Evolutionary conservation across 1,139 yeast species (phyloP).

Genomic region (Sugiyamaella japonica): DNA sequence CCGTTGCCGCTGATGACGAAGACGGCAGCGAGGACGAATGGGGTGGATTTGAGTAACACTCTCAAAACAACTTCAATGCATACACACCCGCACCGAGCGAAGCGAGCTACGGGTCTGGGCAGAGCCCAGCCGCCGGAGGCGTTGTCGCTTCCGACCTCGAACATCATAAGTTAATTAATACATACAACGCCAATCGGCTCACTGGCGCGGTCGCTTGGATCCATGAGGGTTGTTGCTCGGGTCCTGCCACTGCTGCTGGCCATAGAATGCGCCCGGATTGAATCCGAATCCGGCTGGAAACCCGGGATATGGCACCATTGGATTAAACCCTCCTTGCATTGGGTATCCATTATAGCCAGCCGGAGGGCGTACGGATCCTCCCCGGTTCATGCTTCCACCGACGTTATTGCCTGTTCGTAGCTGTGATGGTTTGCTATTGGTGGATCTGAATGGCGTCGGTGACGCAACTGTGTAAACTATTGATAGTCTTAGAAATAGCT

Average conservation of each 20-base stretch:
- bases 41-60: slow-evolving; percentile 49
- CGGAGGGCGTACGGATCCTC: not conserved
- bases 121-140: slow-evolving; percentile 9
- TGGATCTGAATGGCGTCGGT: slow-evolving; percentile 8
- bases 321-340: slow-evolving; percentile 14
- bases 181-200: not conserved
- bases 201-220: slow-evolving; percentile 15
- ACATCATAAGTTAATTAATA: not conserved
- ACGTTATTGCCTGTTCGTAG: not conserved
- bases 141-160: too few relatives aligned
- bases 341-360: slow-evolving; percentile 4
- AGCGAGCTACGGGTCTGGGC: not conserved
- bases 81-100: not conserved
- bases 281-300: slow-evolving; percentile 13
- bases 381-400: slow-evolving; percentile 7
- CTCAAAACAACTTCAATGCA: slow-evolving; percentile 3
- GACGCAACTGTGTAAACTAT: slow-evolving; percentile 8
- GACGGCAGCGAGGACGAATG: slow-evolving; percentile 48
- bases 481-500: not conserved
- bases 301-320: slow-evolving; percentile 12
- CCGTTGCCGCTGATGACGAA: slow-evolving; percentile 39
- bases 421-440: not conserved
- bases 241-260: slow-evolving; percentile 14
- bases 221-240: slow-evolving; percentile 17
- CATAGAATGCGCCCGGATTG: slow-evolving; percentile 6